Evolutionary conservation across 148 eudicot genomes (phyloP).

Genomic region (Rhododendron kiyosumense): DNA sequence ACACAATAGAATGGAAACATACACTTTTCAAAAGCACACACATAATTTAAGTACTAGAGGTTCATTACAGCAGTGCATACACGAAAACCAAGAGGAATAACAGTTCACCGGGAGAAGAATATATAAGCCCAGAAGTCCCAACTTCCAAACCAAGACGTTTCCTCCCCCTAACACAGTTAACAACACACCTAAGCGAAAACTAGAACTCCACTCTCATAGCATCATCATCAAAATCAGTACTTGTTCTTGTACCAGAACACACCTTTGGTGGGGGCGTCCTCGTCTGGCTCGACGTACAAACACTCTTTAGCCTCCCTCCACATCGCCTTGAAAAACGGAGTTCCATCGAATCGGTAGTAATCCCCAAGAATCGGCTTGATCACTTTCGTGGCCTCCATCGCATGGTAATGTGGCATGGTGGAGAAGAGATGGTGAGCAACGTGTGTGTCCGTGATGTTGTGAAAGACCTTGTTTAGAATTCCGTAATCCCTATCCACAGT

Average conservation of each 20-base stretch:
- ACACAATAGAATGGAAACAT: neutral
- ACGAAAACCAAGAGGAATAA: neutral
- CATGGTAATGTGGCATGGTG: constrained; percentile 58
- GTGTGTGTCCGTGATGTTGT: constrained; percentile 54
- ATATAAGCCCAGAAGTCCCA: neutral
- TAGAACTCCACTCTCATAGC: neutral
- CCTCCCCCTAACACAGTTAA: neutral
- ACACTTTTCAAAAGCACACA: neutral
- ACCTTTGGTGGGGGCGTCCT: constrained; percentile 21
- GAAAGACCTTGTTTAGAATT: constrained; percentile 48
- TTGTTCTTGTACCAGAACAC: constrained; percentile 31
- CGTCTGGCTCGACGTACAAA: constrained; percentile 47
- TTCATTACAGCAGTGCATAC: neutral
- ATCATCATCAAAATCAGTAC: constrained; percentile 8
- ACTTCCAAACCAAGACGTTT: neutral
- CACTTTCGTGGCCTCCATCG: constrained; percentile 56
- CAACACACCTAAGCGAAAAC: neutral
- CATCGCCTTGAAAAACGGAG: constrained; percentile 37
- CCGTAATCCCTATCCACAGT: constrained; percentile 56
- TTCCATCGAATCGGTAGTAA: constrained; percentile 46
- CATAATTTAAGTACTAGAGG: neutral
- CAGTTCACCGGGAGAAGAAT: constrained; percentile 12
- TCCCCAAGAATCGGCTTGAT: constrained; percentile 49
- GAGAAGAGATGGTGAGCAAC: constrained; percentile 57
- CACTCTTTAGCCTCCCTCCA: constrained; percentile 64